Evolutionary conservation across 2,329 filamentous ascomycete species (phyloP), one percentile per base, ranked within the genome.

Genomic region (Neoascochyta sp.): DNA sequence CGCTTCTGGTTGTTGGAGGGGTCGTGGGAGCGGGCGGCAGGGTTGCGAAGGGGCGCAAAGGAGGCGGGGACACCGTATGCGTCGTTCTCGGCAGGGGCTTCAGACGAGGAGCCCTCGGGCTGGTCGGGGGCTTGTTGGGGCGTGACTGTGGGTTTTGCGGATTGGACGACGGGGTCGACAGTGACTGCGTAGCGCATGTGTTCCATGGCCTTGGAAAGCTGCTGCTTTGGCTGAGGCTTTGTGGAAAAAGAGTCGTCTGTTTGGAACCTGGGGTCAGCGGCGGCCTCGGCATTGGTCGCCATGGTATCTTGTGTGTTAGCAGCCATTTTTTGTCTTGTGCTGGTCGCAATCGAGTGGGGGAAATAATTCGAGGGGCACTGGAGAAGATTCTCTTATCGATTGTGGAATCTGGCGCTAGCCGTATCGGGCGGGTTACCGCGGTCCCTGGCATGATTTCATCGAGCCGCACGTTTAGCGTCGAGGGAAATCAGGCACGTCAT

Each of bases 1-100:
- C 87, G 78, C 69, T 96, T 96, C 66, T 83, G 71, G 62, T 88
- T 92, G 62, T 82, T 81, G 37, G 70, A 52, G 21, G 84, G 79
- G 53, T 84, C 74, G 62, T 89, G 83, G 13, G 83, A 86, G 45
- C 80, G 78, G 51, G 83, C 51, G 3, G 66, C 44, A 3, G 68
- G 59, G 27, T 66, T 63, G 34, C 68, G 66, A 15, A 71, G 29
- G 9, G 70, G 69, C 22, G 65, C 59, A 39, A 65, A 63, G 23
- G 61, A 57, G 16, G 65, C 63, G 15, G 69, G 69, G 17, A 76
- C 73, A 27, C 71, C 69, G 49, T 73, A 73, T 20, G 68, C 66
- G 43, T 69, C 63, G 45, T 52, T 62, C 50, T 56, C 60, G 25
- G 36, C 4, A 21, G 44, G 31, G 27, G 29, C 22, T 4, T 27